Evolutionary conservation across 257 asterid genomes (phyloP).

Genomic region (Solanum dulcamara): DNA sequence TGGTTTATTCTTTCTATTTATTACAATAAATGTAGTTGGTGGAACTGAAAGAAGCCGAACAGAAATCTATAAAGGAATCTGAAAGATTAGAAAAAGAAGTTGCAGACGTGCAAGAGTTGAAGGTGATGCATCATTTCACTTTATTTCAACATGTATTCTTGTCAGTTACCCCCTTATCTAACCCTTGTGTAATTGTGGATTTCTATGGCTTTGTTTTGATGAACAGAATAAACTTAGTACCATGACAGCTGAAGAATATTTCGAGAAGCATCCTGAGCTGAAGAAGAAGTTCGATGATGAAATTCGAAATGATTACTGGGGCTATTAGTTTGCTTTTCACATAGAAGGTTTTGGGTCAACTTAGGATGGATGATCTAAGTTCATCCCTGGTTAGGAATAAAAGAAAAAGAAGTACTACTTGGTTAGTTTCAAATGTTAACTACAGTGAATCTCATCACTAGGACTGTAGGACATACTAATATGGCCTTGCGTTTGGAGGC

Average conservation of each 20-base stretch:
- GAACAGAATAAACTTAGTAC: conserved; percentile 74
- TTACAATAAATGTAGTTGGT: conserved; percentile 44
- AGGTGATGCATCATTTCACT: not conserved
- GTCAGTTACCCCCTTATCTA: not conserved
- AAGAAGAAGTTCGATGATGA: conserved; percentile 53
- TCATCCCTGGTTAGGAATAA: conserved; percentile 43
- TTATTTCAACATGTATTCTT: not conserved
- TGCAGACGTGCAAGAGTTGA: conserved; percentile 66
- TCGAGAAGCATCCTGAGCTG: conserved; percentile 87
- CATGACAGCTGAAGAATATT: conserved; percentile 96
- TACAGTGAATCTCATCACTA: not conserved
- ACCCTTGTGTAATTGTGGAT: not conserved
- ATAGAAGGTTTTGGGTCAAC: not conserved
- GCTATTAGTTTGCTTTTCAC: conserved; percentile 8
- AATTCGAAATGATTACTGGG: conserved; percentile 38
- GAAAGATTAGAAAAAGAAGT: conserved; percentile 84
- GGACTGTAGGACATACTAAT: not conserved
- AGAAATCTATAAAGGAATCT: conserved; percentile 63
- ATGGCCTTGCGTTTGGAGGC: not conserved
- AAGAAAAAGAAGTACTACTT: not conserved
- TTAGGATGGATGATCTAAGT: conserved; percentile 14
- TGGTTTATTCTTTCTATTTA: not conserved
- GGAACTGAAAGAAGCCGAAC: conserved; percentile 87
- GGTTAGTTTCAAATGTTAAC: conserved; percentile 12
- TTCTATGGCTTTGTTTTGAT: conserved; percentile 5